A percentile compares a stretch with the other conserved stretches of the same genome.
Evolutionary conservation across 805 yeast genomes (phyloP).

Genomic region (Saturnispora hagleri): DNA sequence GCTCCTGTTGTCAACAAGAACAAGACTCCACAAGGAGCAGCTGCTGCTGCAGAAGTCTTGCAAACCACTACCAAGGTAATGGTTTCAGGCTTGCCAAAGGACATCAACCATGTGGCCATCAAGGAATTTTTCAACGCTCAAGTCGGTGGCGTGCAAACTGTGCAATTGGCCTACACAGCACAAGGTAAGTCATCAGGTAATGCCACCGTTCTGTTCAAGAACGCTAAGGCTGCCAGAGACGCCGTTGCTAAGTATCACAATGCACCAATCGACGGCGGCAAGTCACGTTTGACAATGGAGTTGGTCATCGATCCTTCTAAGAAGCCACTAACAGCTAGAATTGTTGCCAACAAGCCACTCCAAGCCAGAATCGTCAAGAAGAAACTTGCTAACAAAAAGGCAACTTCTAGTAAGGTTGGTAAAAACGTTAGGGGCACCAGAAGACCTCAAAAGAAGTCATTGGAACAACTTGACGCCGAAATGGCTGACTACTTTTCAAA

Average conservation of each 20-base stretch:
- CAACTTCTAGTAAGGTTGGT: conserved; percentile 14
- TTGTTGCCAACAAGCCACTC: conserved; percentile 36
- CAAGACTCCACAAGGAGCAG: conserved; percentile 13
- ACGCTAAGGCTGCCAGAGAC: conserved; percentile 56
- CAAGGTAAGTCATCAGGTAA: conserved; percentile 87
- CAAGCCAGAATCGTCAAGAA: conserved; percentile 31
- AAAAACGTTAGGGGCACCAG: conserved; percentile 14
- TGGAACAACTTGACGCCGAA: conserved; percentile 93
- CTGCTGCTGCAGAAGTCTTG: conserved; percentile 26
- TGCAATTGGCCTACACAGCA: conserved; percentile 71
- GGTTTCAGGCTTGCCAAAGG: conserved; percentile 58
- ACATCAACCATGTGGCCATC: conserved; percentile 56
- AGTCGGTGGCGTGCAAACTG: conserved; percentile 74
- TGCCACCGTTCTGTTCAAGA: conserved; percentile 76
- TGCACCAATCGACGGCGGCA: conserved; percentile 88
- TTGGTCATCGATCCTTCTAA: conserved; percentile 77
- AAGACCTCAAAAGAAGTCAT: conserved; percentile 50
- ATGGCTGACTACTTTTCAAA: conserved; percentile 91
- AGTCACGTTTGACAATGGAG: conserved; percentile 65
- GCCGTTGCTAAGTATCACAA: conserved; percentile 84
- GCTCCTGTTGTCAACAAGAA: conserved; percentile 4
- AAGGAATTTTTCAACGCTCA: conserved; percentile 84
- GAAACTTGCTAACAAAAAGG: conserved; percentile 32
- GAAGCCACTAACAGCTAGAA: conserved; percentile 68
- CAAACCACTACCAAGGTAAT: conserved; percentile 65